Conservation (phyloP, 306 rosid genomes). For the Cucurbita maxima region DNA sequence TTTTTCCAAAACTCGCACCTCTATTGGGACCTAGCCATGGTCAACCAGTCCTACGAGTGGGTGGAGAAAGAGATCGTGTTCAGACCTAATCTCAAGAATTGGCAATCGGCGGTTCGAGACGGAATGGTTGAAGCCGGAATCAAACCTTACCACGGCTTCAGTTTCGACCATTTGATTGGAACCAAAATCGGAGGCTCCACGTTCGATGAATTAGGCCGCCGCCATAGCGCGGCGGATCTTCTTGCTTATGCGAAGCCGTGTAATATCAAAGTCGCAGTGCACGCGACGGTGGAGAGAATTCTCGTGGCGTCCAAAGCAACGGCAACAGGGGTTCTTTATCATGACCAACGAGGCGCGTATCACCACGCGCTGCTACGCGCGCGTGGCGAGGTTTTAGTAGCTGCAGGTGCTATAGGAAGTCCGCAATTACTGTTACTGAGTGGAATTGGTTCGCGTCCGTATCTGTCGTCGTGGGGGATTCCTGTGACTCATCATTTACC, state of each 20-base stretch:
- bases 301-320: slow-evolving; percentile 26
- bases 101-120: slow-evolving; percentile 79
- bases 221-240: slow-evolving; percentile 75
- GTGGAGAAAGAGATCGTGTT: slow-evolving; percentile 65
- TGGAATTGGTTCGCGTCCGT: slow-evolving; percentile 65
- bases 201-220: slow-evolving; percentile 43
- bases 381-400: slow-evolving; percentile 55
- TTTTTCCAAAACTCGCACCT: slow-evolving; percentile 31
- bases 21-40: slow-evolving; percentile 39
- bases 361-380: slow-evolving; percentile 48
- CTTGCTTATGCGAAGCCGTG: slow-evolving; percentile 22
- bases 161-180: slow-evolving; percentile 43
- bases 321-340: slow-evolving; percentile 47
- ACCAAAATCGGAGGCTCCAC: slow-evolving; percentile 89
- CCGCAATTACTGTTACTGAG: slow-evolving; percentile 80
- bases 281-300: slow-evolving; percentile 59
- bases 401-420: slow-evolving; percentile 78
- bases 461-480: slow-evolving; percentile 70
- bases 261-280: slow-evolving; percentile 34
- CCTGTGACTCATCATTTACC: slow-evolving; percentile 62
- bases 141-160: slow-evolving; percentile 66
- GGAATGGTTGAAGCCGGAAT: slow-evolving; percentile 67
- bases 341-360: slow-evolving; percentile 33
- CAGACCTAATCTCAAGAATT: slow-evolving; percentile 36
- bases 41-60: slow-evolving; percentile 68